phyloP scores from a whole-genome alignment of 176 grass and related monocot species.

The Puya raimondii region DNA sequence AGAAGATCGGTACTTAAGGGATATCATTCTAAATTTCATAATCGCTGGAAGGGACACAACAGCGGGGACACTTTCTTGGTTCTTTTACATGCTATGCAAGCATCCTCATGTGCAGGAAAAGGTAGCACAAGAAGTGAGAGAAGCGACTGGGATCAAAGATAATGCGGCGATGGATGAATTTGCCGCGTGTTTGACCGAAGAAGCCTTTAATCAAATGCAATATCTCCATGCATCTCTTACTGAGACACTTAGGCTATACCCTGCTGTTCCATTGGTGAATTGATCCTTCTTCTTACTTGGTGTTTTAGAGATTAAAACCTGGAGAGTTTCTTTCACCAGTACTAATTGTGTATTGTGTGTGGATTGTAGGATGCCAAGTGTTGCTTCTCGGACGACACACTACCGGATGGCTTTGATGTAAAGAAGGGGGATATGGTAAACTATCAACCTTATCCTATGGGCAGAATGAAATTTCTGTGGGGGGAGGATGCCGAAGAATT shows the following conservation, averaged over 20 bases:
- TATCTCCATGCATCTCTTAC: slow-evolving; percentile 72
- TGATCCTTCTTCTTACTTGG: background rate
- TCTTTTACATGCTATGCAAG: slow-evolving; percentile 40
- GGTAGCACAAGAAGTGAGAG: slow-evolving; percentile 30
- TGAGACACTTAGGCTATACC: slow-evolving; percentile 65
- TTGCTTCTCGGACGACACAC: slow-evolving; percentile 59
- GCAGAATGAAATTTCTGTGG: slow-evolving; percentile 79
- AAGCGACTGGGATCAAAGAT: slow-evolving; percentile 13
- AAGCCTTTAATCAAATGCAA: slow-evolving; percentile 44
- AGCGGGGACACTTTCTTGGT: slow-evolving; percentile 53
- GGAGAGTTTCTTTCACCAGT: background rate
- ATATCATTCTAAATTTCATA: slow-evolving; percentile 72
- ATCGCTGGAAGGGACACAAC: slow-evolving; percentile 68
- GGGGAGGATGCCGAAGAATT: slow-evolving; percentile 62
- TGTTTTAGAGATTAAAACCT: background rate
- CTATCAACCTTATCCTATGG: slow-evolving; percentile 79
- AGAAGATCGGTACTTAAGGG: slow-evolving; percentile 50
- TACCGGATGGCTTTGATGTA: slow-evolving; percentile 51
- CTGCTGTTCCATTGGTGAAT: slow-evolving; percentile 50
- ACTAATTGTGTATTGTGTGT: background rate
- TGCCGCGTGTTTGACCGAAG: slow-evolving; percentile 26
- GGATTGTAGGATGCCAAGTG: slow-evolving; percentile 50
- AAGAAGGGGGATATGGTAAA: slow-evolving; percentile 62
- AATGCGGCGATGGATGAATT: slow-evolving; percentile 20
- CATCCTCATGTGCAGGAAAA: slow-evolving; percentile 37